Percentiles rank a stretch among this genome's conserved stretches.
These are phyloP conservation scores for Musa beccarii DNA, from an alignment of 176 grass and related monocot genomes.

Conservation along the genomic window DNA sequence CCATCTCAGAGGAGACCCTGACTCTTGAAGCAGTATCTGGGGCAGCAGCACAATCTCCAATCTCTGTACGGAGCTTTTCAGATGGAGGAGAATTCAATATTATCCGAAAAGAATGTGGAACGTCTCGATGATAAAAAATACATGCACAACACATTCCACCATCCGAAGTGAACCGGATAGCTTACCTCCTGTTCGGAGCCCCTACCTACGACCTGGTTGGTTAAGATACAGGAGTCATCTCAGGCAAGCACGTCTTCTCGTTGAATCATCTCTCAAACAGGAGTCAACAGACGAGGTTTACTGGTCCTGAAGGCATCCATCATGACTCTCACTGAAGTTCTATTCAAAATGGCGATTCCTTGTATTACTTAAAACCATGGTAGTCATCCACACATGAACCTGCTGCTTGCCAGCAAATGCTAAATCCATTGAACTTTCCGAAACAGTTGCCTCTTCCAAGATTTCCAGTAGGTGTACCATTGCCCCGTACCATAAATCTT, in stretches of 20 bases:
- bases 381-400: slow-evolving; percentile 37
- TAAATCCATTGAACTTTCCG: slow-evolving; percentile 44
- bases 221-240: slow-evolving; percentile 40
- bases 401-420: slow-evolving; percentile 40
- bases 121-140: slow-evolving; percentile 47
- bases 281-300: slow-evolving; percentile 41
- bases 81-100: slow-evolving; percentile 24
- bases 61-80: slow-evolving; percentile 51
- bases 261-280: slow-evolving; percentile 28
- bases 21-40: slow-evolving; percentile 35
- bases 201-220: slow-evolving; percentile 21
- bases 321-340: slow-evolving; percentile 49
- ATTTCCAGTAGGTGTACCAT: slow-evolving; percentile 48
- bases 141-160: slow-evolving; percentile 37
- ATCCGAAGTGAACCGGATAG: slow-evolving; percentile 27
- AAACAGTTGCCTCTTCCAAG: slow-evolving; percentile 32
- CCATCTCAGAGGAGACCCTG: not conserved
- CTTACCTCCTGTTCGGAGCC: slow-evolving; percentile 22
- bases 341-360: slow-evolving; percentile 45
- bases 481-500: slow-evolving; percentile 54
- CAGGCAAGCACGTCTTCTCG: slow-evolving; percentile 40
- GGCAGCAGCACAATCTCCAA: slow-evolving; percentile 57
- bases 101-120: slow-evolving; percentile 20
- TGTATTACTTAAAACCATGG: slow-evolving; percentile 34
- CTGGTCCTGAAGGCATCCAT: slow-evolving; percentile 34